A percentile compares a stretch with the other conserved stretches of the same genome.
phyloP scores from a whole-genome alignment of 768 basidiomycete genomes.

The Boletus tylopilopsis region DNA sequence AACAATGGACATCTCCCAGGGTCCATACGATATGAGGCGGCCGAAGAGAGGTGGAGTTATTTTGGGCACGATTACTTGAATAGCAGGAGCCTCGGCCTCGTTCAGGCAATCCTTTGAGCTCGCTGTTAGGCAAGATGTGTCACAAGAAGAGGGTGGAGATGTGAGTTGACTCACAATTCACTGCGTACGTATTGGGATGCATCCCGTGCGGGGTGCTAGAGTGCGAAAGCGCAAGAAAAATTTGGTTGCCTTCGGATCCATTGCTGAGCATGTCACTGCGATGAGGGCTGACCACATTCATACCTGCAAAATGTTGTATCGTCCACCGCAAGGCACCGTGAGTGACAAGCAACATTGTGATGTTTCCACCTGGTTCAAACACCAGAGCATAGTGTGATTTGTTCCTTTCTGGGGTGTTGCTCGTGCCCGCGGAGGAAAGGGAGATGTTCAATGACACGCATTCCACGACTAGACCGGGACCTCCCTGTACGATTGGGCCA shows the following conservation, averaged over 20 bases:
- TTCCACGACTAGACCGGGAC: not conserved
- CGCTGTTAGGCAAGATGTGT: constrained; percentile 13
- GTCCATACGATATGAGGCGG: constrained; percentile 30
- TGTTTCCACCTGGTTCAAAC: constrained; percentile 34
- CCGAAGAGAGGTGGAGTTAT: not conserved
- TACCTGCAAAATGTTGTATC: constrained; percentile 39
- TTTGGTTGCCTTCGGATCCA: constrained; percentile 33
- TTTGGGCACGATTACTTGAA: constrained; percentile 18
- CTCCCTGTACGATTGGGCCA: not conserved
- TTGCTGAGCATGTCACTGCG: not conserved
- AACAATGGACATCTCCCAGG: constrained; percentile 43
- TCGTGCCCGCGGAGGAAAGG: not conserved
- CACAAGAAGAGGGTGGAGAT: not conserved
- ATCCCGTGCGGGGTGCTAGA: constrained; percentile 43
- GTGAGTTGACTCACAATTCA: constrained; percentile 31
- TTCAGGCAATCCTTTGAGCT: constrained; percentile 27
- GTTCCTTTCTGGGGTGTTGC: constrained; percentile 6
- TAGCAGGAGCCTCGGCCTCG: constrained; percentile 23
- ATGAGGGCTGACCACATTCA: constrained; percentile 10
- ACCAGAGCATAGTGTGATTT: constrained; percentile 41
- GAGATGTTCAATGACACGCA: constrained; percentile 14
- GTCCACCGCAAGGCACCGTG: constrained; percentile 36
- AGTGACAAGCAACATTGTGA: constrained; percentile 36
- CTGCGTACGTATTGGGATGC: constrained; percentile 31
- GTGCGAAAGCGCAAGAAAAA: constrained; percentile 46